Percentiles rank a stretch among this genome's conserved stretches.
Conservation (phyloP, 768 basidiomycete genomes). For the Boletus sp. region DNA sequence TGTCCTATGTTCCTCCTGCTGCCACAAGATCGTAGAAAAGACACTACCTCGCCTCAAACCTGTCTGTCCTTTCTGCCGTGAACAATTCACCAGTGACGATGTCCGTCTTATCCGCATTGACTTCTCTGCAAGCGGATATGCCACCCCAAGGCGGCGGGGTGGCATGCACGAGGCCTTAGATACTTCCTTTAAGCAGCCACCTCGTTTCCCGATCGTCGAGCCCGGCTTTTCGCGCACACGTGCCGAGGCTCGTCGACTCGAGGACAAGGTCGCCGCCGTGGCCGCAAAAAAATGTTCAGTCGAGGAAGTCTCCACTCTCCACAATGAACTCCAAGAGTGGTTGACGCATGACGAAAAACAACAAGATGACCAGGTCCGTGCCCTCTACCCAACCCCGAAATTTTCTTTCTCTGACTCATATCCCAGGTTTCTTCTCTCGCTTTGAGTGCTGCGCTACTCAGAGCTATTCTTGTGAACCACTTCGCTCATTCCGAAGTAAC, state of each 20-base stretch:
- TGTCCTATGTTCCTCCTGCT: slow-evolving; percentile 75
- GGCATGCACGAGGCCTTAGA: slow-evolving; percentile 48
- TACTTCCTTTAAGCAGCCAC: slow-evolving; percentile 39
- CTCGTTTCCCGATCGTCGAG: slow-evolving; percentile 48
- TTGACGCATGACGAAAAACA: slow-evolving; percentile 55
- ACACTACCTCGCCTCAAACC: slow-evolving; percentile 67
- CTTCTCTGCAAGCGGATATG: slow-evolving; percentile 66
- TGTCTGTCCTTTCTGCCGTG: slow-evolving; percentile 83
- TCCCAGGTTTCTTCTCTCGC: slow-evolving; percentile 62
- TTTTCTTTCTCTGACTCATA: slow-evolving; percentile 7
- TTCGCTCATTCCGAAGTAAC: slow-evolving; percentile 75
- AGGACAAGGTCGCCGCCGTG: slow-evolving; percentile 75
- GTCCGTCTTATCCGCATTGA: slow-evolving; percentile 80
- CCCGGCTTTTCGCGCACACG: slow-evolving; percentile 39
- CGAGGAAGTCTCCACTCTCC: slow-evolving; percentile 76
- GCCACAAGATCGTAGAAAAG: slow-evolving; percentile 80
- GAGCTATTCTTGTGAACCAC: slow-evolving; percentile 82
- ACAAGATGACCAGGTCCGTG: slow-evolving; percentile 61
- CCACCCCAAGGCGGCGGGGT: slow-evolving; percentile 59
- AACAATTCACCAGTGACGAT: slow-evolving; percentile 62
- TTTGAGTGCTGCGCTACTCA: slow-evolving; percentile 74
- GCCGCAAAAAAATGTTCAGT: slow-evolving; percentile 86
- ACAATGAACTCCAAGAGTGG: slow-evolving; percentile 80
- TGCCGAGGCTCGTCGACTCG: slow-evolving; percentile 64
- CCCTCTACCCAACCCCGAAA: slow-evolving; percentile 13